Conservation (phyloP, 2,329 filamentous ascomycete genomes). For the Beauveria scarabaeidicola region DNA sequence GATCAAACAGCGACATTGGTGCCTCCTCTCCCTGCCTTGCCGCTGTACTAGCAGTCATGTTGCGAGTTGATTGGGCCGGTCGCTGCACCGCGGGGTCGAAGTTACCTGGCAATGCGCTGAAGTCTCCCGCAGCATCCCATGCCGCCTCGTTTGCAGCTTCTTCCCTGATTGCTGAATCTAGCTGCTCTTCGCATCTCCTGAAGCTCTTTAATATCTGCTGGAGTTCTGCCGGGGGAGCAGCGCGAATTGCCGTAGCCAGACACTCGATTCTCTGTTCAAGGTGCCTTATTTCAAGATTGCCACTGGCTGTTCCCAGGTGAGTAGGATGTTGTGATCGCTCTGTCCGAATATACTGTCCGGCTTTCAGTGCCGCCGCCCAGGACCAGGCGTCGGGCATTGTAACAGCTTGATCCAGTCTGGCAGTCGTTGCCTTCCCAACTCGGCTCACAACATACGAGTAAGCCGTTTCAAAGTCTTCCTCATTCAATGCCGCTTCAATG, state of each 20-base stretch:
- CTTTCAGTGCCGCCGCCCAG: constrained; percentile 70
- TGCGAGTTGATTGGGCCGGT: constrained; percentile 21
- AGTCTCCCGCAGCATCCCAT: constrained; percentile 59
- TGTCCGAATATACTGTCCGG: constrained; percentile 63
- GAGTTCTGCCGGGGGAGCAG: constrained; percentile 61
- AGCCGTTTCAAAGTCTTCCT: constrained; percentile 78
- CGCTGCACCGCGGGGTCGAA: constrained; percentile 32
- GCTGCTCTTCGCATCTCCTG: constrained; percentile 69
- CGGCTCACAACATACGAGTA: constrained; percentile 75
- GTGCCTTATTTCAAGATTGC: constrained; percentile 57
- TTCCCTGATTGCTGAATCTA: constrained; percentile 55
- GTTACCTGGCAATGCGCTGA: constrained; percentile 46
- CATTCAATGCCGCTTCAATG: constrained; percentile 64
- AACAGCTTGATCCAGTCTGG: constrained; percentile 32
- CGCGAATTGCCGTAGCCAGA: constrained; percentile 63
- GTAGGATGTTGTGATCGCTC: constrained; percentile 45
- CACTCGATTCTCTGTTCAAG: constrained; percentile 77
- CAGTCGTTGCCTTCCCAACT: constrained; percentile 31
- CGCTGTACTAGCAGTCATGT: constrained; percentile 26
- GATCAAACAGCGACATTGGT: constrained; percentile 57
- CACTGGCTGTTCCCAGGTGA: constrained; percentile 50
- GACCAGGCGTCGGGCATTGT: constrained; percentile 61
- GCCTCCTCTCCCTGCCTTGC: constrained; percentile 41
- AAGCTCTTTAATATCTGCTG: constrained; percentile 69
- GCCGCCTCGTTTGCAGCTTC: constrained; percentile 62